These are phyloP conservation scores for Herpetospermum pedunculosum DNA, from an alignment of 306 rosid genomes.

Conservation along the genomic window DNA sequence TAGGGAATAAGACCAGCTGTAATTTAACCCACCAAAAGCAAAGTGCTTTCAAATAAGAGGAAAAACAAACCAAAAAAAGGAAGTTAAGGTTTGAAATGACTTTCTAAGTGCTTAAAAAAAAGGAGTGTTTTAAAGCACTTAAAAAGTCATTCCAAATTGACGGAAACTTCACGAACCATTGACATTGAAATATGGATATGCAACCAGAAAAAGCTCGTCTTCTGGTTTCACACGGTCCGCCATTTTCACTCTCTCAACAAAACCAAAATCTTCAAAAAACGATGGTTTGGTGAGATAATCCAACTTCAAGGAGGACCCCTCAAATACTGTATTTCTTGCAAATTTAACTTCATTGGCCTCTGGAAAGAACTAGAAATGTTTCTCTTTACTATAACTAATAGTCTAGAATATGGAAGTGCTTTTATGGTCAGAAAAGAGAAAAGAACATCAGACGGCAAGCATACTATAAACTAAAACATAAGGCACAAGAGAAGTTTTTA, in stretches of 20 bases:
- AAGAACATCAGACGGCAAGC: not conserved
- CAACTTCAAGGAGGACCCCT: slow-evolving; percentile 75
- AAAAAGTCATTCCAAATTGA: no score
- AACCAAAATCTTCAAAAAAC: slow-evolving; percentile 87
- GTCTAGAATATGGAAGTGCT: slow-evolving; percentile 9
- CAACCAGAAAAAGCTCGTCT: slow-evolving; percentile 84
- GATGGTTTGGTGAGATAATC: slow-evolving; percentile 95
- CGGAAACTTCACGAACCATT: slow-evolving; percentile 49
- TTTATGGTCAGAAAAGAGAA: slow-evolving; percentile 8
- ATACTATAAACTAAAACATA: not conserved
- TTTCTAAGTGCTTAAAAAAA: no score
- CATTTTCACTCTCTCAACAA: slow-evolving; percentile 81
- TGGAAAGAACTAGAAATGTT: slow-evolving; percentile 69
- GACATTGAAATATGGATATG: slow-evolving; percentile 91
- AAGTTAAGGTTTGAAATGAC: no score
- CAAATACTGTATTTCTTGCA: slow-evolving; percentile 68
- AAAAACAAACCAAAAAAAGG: not conserved
- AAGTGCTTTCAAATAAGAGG: not conserved
- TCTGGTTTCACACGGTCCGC: slow-evolving; percentile 68
- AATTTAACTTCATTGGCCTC: slow-evolving; percentile 91
- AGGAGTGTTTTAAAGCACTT: no score
- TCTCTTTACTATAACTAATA: slow-evolving; percentile 21
- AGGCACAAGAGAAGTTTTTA: not conserved
- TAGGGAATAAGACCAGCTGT: slow-evolving; percentile 3
- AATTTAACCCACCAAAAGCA: not conserved